A percentile compares a stretch with the other conserved stretches of the same genome.
These are phyloP conservation scores for Colletotrichum higginsianum DNA, from an alignment of 2,329 filamentous ascomycete genomes.

Conservation along the genomic window DNA sequence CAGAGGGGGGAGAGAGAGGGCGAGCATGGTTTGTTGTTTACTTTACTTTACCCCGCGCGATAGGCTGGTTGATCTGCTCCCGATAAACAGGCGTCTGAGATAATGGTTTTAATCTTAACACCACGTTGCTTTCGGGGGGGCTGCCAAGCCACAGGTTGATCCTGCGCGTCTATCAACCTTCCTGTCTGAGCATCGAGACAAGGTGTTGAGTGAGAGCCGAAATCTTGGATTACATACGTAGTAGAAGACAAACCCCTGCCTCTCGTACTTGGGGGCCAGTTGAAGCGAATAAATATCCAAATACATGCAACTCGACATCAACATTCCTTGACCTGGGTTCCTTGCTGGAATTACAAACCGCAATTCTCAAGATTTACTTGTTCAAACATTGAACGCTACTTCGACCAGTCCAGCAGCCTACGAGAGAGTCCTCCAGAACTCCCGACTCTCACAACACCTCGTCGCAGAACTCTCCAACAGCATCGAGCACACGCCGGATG, in stretches of 20 bases:
- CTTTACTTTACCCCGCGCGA: slow-evolving; percentile 40
- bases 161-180: slow-evolving; percentile 40
- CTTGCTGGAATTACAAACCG: background rate
- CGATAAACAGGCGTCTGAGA: slow-evolving; percentile 35
- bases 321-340: too few relatives aligned
- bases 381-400: too few relatives aligned
- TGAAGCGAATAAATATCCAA: too few relatives aligned
- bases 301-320: background rate
- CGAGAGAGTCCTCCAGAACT: background rate
- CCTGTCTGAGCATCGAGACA: slow-evolving; percentile 33
- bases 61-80: slow-evolving; percentile 23
- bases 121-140: slow-evolving; percentile 21
- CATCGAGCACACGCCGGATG: slow-evolving; percentile 2
- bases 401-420: background rate
- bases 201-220: background rate
- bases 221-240: background rate
- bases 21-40: slow-evolving; percentile 34
- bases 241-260: too few relatives aligned
- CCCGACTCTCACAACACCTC: slow-evolving; percentile 14
- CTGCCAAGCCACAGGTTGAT: slow-evolving; percentile 30
- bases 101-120: background rate
- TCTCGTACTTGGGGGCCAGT: background rate
- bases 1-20: too few relatives aligned
- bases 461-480: slow-evolving; percentile 17
- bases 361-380: too few relatives aligned